Evolutionary conservation across 208 protist genomes (phyloP), one percentile per base, ranked within the genome.

Genomic region (Histomonas meleagridis): DNA sequence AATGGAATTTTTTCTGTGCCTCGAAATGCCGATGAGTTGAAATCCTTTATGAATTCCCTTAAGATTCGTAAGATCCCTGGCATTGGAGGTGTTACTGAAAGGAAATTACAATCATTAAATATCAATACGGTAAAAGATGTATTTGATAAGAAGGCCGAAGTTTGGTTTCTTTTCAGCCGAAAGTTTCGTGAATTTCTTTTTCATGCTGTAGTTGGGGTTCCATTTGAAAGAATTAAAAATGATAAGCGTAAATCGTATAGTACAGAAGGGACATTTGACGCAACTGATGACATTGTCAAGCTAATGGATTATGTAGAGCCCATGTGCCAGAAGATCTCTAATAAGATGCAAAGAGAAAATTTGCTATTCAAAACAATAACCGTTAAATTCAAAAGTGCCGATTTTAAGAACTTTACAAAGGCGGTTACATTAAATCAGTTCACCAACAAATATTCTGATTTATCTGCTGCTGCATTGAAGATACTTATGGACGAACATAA

Each of bases 41-140:
- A 55, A 55, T 9, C 5, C 9, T 91, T 91, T 48, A 32, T 91
- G 7, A 21, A n/a, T 35, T 51, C 86, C 28, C 23, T 91, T 0
- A 48, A 48, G n/a, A 32, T 91, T 28, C 53, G 86, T 28, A 91
- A 91, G 26, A 91, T 91, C 18, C 86, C 86, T 48, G 86, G 86
- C 14, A 69, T 91, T 70, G 86, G 86, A 49, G 55, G 55, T 28
- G 86, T 91, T 1, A 91, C 18, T 49, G 86, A 91, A 48, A 48
- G 53, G 46, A 60, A 48, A 51, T 26, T 91, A 0, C 28, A 91
- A 65, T 48, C 26, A 49, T 48, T 91, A 32, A 16, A 40, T 10
- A 46, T 60, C 48, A 32, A 70, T 48, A 69, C 16, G 16, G 35
- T 40, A 14, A 26, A 32, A 46, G 49, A 91, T 4, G 53, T 91